phyloP scores from a whole-genome alignment of 1,284 basidiomycete genomes.

The Sphagnurus paluster region DNA sequence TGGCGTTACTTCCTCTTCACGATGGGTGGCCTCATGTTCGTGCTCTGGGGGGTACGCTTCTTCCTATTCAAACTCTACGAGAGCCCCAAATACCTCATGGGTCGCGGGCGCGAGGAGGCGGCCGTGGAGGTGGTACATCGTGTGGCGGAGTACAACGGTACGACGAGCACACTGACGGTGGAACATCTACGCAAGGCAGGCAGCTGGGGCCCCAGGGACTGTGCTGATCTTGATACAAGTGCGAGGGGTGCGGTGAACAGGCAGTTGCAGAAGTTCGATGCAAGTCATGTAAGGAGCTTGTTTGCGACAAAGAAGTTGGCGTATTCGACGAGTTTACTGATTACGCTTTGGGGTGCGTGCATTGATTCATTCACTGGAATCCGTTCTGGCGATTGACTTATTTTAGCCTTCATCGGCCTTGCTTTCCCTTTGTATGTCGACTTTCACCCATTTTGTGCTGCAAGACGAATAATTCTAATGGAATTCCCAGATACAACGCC shows the following conservation, averaged over 20 bases:
- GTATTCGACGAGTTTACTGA: constrained; percentile 59
- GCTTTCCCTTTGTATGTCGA: constrained; percentile 59
- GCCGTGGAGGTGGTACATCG: constrained; percentile 72
- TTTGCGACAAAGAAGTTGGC: constrained; percentile 66
- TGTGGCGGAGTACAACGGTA: constrained; percentile 72
- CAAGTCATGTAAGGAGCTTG: constrained; percentile 52
- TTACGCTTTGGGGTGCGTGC: constrained; percentile 58
- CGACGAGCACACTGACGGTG: constrained; percentile 41
- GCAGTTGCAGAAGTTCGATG: constrained; percentile 44
- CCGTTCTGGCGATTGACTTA: neutral
- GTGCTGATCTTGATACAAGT: constrained; percentile 33
- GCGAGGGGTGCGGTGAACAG: constrained; percentile 38
- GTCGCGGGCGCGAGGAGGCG: constrained; percentile 66
- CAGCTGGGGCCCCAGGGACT: constrained; percentile 13
- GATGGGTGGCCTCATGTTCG: constrained; percentile 66
- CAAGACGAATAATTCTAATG: constrained; percentile 1
- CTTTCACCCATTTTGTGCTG: neutral
- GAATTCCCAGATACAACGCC: constrained; percentile 46
- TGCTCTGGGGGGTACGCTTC: constrained; percentile 70
- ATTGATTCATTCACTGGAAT: neutral
- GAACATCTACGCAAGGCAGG: constrained; percentile 39
- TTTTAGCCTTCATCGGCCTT: constrained; percentile 66
- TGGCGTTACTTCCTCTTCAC: constrained; percentile 76
- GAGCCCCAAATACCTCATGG: constrained; percentile 78
- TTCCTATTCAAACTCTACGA: constrained; percentile 75